Conservation (phyloP, 148 eudicot genomes). For the Rhododendron molle region DNA sequence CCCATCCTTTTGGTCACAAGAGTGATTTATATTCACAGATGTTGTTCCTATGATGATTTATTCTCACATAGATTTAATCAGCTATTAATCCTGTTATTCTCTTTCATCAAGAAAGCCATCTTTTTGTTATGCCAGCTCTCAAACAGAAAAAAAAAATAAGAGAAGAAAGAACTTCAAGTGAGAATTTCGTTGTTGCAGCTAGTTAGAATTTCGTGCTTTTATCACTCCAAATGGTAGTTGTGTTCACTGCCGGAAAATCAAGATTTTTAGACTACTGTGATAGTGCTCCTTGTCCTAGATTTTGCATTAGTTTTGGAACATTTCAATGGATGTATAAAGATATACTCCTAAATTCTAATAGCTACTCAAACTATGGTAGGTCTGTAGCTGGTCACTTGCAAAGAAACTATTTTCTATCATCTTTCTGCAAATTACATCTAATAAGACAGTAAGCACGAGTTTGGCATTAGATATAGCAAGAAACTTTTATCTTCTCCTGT, state of each 20-base stretch:
- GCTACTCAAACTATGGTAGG: neutral
- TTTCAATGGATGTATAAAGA: neutral
- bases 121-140: neutral
- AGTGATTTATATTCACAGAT: neutral
- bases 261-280: neutral
- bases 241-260: neutral
- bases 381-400: neutral
- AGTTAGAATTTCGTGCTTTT: neutral
- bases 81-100: neutral
- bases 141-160: neutral
- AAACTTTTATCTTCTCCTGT: neutral
- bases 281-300: neutral
- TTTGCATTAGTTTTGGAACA: neutral
- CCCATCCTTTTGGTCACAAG: neutral
- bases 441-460: neutral
- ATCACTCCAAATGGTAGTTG: neutral
- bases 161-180: neutral
- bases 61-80: neutral
- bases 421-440: neutral
- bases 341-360: too few relatives aligned
- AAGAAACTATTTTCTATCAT: neutral
- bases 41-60: neutral
- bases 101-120: neutral
- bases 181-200: neutral
- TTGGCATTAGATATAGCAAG: neutral